Conservation (phyloP, 2,329 filamentous ascomycete genomes). For the Diaporthe helianthi region DNA sequence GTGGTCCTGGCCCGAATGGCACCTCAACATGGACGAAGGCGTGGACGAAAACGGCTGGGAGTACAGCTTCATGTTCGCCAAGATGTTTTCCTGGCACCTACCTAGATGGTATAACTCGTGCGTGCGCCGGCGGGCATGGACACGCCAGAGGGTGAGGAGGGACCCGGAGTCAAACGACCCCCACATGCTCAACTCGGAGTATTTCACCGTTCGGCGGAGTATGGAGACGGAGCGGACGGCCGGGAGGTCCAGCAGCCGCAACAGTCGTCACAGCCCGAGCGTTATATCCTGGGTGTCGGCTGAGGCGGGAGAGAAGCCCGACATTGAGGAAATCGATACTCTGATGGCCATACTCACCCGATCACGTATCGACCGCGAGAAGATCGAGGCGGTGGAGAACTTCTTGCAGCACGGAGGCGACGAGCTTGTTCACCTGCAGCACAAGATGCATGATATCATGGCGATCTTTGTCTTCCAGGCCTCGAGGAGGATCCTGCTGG, state of each 20-base stretch:
- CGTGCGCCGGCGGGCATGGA: constrained; percentile 89
- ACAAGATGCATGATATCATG: constrained; percentile 87
- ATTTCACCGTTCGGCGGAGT: constrained; percentile 77
- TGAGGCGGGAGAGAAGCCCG: constrained; percentile 56
- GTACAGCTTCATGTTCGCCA: constrained; percentile 88
- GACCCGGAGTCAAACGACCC: constrained; percentile 56
- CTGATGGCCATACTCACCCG: constrained; percentile 73
- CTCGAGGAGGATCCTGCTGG: constrained; percentile 78
- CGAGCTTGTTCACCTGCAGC: constrained; percentile 77
- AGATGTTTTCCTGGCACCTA: constrained; percentile 82
- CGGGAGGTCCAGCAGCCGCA: constrained; percentile 46
- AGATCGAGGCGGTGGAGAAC: constrained; percentile 80
- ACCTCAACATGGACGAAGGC: constrained; percentile 74
- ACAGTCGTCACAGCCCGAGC: constrained; percentile 46
- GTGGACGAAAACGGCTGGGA: constrained; percentile 94
- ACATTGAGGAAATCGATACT: constrained; percentile 69
- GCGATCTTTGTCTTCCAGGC: constrained; percentile 86
- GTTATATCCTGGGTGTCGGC: constrained; percentile 39
- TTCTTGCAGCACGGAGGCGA: constrained; percentile 81
- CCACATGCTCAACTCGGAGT: constrained; percentile 76
- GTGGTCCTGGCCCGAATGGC: constrained; percentile 78
- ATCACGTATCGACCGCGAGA: constrained; percentile 85
- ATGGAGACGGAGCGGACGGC: constrained; percentile 50
- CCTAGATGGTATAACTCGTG: constrained; percentile 94
- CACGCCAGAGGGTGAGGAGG: constrained; percentile 77